These are phyloP conservation scores for Posidonia oceanica DNA, from an alignment of 116 monocot species.

Conservation along the genomic window DNA sequence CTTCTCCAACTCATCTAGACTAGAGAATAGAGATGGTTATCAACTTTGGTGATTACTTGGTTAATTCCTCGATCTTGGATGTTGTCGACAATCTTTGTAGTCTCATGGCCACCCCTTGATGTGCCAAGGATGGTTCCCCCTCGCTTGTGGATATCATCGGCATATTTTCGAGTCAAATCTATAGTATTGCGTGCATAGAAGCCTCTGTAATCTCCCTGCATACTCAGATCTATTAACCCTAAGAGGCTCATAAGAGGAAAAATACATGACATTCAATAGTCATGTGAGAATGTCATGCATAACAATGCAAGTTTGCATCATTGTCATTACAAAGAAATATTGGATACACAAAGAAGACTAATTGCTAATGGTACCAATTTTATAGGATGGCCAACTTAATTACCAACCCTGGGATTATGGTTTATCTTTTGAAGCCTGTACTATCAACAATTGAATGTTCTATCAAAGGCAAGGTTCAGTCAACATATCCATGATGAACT, in stretches of 20 bases:
- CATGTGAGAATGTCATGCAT: neutral
- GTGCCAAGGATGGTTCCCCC: slow-evolving; percentile 41
- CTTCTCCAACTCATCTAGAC: neutral
- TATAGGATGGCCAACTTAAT: too few relatives aligned
- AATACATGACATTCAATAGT: neutral
- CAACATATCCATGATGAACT: too few relatives aligned
- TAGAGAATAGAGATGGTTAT: neutral
- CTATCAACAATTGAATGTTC: too few relatives aligned
- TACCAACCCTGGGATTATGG: too few relatives aligned
- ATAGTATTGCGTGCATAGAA: slow-evolving; percentile 46
- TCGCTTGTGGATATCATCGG: slow-evolving; percentile 42
- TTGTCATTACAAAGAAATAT: neutral
- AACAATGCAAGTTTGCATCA: neutral
- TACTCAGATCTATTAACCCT: neutral
- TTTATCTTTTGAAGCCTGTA: too few relatives aligned
- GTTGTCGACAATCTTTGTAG: too few relatives aligned
- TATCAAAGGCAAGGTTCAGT: too few relatives aligned
- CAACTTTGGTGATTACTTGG: slow-evolving; percentile 26
- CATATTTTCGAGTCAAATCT: slow-evolving; percentile 22
- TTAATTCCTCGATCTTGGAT: too few relatives aligned
- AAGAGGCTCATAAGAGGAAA: neutral
- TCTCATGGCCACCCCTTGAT: slow-evolving; percentile 41
- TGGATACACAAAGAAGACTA: too few relatives aligned
- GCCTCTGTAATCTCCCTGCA: slow-evolving; percentile 39
- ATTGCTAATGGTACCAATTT: too few relatives aligned